These are phyloP conservation scores for Salix caprea DNA, from an alignment of 345 rosid genomes.

Conservation along the genomic window DNA sequence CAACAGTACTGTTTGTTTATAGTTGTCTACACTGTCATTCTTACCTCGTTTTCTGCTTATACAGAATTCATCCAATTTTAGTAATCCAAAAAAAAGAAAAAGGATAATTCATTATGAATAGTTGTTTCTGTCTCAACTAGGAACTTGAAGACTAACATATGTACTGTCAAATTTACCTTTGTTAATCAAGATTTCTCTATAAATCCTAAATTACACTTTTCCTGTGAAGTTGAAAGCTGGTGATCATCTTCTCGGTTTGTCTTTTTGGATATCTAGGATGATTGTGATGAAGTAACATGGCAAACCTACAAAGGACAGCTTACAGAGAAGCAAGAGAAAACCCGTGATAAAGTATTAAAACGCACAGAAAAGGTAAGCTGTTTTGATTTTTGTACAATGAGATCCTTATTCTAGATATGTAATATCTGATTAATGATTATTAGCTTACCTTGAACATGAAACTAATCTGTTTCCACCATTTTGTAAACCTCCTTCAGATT, in stretches of 20 bases:
- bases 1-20: too few species aligned
- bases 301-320: constrained; percentile 92
- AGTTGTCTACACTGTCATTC: background rate
- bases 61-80: background rate
- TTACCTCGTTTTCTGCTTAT: background rate
- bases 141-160: background rate
- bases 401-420: constrained; percentile 1
- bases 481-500: background rate
- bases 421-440: background rate
- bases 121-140: background rate
- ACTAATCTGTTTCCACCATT: background rate
- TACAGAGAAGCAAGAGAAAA: constrained; percentile 93
- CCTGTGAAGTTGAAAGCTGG: background rate
- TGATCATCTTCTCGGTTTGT: background rate
- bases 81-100: background rate
- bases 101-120: background rate
- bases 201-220: constrained; percentile 6
- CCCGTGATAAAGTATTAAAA: constrained; percentile 76
- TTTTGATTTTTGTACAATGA: background rate
- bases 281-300: constrained; percentile 86
- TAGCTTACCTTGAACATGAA: background rate
- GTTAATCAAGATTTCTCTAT: background rate
- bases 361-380: constrained; percentile 66
- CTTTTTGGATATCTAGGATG: constrained; percentile 51
- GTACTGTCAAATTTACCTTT: background rate